Evolutionary conservation across 768 basidiomycete genomes (phyloP).

Genomic region (Termitomyces sp.): DNA sequence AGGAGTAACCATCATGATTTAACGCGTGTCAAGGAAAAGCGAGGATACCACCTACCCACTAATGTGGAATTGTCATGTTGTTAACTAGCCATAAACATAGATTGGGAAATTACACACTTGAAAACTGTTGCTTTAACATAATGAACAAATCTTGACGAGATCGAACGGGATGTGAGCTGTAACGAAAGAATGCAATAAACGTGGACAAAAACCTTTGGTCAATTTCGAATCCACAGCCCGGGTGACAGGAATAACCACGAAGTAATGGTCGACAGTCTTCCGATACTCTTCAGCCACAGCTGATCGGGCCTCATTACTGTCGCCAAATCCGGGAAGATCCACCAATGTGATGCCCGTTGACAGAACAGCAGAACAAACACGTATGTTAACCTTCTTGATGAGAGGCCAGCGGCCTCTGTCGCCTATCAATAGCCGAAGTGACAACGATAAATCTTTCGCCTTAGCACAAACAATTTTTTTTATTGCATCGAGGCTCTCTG

Average conservation of each 20-base stretch:
- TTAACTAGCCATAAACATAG: neutral
- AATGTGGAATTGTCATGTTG: neutral
- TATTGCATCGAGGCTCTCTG: neutral
- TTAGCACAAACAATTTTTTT: neutral
- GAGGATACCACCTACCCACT: neutral
- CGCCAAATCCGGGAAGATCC: constrained; percentile 3
- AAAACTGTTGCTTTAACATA: constrained; percentile 1
- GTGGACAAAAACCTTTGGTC: neutral
- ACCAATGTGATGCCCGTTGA: neutral
- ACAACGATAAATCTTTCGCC: neutral
- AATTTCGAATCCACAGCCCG: neutral
- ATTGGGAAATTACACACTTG: neutral
- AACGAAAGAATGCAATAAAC: neutral
- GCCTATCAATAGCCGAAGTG: neutral
- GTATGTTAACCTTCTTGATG: constrained; percentile 1
- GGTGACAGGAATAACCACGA: neutral
- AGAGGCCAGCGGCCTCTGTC: constrained; percentile 7
- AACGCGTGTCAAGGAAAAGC: neutral
- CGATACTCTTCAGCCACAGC: constrained; percentile 4
- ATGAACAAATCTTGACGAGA: neutral
- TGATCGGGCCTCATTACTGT: neutral
- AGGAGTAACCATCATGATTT: neutral
- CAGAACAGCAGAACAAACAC: neutral
- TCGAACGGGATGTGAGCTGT: neutral
- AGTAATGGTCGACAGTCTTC: constrained; percentile 1